These are phyloP conservation scores for Fraxinus paxiana DNA, from an alignment of 305 asterid genomes.

Conservation along the genomic window DNA sequence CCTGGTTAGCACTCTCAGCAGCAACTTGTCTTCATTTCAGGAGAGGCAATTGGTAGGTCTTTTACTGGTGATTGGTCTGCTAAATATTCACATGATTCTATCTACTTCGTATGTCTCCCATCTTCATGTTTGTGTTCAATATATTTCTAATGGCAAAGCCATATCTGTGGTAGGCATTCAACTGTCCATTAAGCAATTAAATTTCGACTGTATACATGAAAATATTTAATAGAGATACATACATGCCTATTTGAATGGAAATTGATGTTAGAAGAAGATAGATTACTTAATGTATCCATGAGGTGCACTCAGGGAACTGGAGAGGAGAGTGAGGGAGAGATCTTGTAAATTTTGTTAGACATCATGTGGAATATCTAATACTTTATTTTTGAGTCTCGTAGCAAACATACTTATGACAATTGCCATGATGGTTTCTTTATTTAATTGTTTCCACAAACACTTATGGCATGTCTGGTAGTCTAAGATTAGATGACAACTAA, in stretches of 20 bases:
- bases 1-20: conserved; percentile 79
- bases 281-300: background rate
- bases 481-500: background rate
- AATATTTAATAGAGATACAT: background rate
- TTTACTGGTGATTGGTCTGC: background rate
- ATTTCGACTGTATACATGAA: background rate
- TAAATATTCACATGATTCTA: background rate
- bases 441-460: background rate
- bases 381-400: background rate
- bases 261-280: background rate
- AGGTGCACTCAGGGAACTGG: background rate
- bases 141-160: background rate
- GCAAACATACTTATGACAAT: background rate
- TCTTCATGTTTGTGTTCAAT: background rate
- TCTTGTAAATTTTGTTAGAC: background rate
- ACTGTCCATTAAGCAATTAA: background rate
- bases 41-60: conserved; percentile 81
- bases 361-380: background rate
- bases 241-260: background rate
- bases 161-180: background rate
- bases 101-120: background rate
- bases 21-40: conserved; percentile 66
- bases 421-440: background rate
- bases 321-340: background rate
- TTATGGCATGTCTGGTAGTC: background rate